Evolutionary conservation across 1,284 basidiomycete genomes (phyloP).

Genomic region (Pyrrhoderma lamaoense): DNA sequence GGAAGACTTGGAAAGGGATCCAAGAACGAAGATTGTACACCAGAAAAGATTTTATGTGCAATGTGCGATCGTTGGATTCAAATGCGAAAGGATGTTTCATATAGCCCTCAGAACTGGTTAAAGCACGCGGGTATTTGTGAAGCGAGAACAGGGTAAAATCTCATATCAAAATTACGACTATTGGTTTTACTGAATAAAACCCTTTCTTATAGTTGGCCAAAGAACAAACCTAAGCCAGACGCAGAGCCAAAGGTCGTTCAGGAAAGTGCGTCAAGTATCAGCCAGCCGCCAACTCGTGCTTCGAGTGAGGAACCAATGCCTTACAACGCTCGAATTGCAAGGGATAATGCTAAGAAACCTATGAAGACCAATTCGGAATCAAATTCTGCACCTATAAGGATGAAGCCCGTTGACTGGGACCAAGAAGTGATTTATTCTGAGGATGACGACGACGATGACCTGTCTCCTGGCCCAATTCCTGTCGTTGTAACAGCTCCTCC

Average conservation of each 20-base stretch:
- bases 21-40: conserved; percentile 16
- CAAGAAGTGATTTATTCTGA: conserved; percentile 8
- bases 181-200: too few relatives aligned
- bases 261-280: not conserved
- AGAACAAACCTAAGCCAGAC: too few relatives aligned
- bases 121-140: conserved; percentile 18
- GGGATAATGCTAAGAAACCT: not conserved
- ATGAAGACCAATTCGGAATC: not conserved
- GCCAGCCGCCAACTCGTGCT: not conserved
- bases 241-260: too few relatives aligned
- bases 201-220: too few relatives aligned
- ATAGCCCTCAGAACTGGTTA: conserved; percentile 18
- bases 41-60: conserved; percentile 14
- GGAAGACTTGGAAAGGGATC: conserved; percentile 17
- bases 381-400: not conserved
- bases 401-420: conserved; percentile 15
- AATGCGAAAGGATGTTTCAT: conserved; percentile 16
- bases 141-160: conserved; percentile 12
- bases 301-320: conserved; percentile 8
- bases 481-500: not conserved
- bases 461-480: not conserved
- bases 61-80: conserved; percentile 19
- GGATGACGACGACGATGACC: conserved; percentile 8
- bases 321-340: conserved; percentile 10
- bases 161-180: not conserved